These are phyloP conservation scores for Talaromyces rugulosus DNA, from an alignment of 2,329 filamentous ascomycete species.

Conservation along the genomic window DNA sequence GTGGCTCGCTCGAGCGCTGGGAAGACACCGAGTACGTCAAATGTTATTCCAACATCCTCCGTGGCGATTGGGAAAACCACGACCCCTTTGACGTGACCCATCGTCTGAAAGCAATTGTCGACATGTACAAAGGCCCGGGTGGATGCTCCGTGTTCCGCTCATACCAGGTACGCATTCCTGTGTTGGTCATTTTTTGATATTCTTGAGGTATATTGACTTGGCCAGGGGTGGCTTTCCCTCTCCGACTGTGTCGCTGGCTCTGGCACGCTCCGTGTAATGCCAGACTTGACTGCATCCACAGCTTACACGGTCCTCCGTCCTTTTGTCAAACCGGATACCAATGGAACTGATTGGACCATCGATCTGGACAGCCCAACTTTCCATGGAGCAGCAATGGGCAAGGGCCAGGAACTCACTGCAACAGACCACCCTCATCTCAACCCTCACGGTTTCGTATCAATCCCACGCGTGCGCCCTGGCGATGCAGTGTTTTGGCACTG, in stretches of 20 bases:
- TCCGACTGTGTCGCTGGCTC: conserved; percentile 31
- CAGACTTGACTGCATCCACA: conserved; percentile 33
- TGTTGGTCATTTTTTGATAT: background rate
- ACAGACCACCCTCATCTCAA: conserved; percentile 39
- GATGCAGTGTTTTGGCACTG: conserved; percentile 43
- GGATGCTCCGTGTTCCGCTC: conserved; percentile 37
- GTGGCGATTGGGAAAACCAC: conserved; percentile 32
- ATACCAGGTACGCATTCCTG: conserved; percentile 1
- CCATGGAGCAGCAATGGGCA: conserved; percentile 32
- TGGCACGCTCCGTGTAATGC: conserved; percentile 39
- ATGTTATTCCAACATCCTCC: conserved; percentile 35
- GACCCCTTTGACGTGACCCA: conserved; percentile 36
- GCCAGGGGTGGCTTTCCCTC: conserved; percentile 43
- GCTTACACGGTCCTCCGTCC: conserved; percentile 39
- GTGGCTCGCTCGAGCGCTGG: conserved; percentile 42
- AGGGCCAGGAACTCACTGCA: conserved; percentile 33
- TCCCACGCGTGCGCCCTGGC: conserved; percentile 35
- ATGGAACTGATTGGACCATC: conserved; percentile 35
- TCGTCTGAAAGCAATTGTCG: conserved; percentile 24
- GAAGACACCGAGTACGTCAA: conserved; percentile 36
- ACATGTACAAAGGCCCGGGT: conserved; percentile 30
- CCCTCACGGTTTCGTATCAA: conserved; percentile 35
- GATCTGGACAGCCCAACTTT: conserved; percentile 30
- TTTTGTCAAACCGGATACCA: conserved; percentile 34
- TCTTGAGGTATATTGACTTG: conserved; percentile 13